Evolutionary conservation across 2,329 filamentous ascomycete genomes (phyloP), one percentile per base, ranked within the genome.

Genomic region (Botrytis porri): DNA sequence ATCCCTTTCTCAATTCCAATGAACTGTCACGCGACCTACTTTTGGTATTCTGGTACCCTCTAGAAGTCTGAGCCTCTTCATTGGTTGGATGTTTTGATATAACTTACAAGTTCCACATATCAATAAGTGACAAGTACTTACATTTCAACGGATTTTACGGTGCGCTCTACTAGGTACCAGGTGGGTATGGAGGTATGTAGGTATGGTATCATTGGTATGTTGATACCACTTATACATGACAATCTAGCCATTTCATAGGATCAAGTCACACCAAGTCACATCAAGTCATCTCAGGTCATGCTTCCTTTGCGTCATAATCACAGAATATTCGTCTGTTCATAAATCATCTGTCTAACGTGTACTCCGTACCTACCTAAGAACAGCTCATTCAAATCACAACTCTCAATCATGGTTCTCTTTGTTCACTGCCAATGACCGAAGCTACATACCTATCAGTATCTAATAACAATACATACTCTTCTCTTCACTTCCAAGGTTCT

Each of bases 11-110:
- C 35, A 25, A 41, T 35, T 37, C 63, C 22, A 54, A n/a, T 6
- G 64, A 66, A 54, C 7, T 22, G 54, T 66, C 64, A 66, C 64
- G 64, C 64, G 64, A 66, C 64, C 64, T 66, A 22, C 22, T 65
- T 51, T 16, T 3, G 51, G n/a, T 8, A 29, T 29, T 57, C 51
- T 29, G n/a, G 61, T 29, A 29, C 22, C 5, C 60, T 62, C 32
- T 39, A n/a, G 51, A 54, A 54, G 51, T 29, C 51, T 54, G 51
- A 54, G 51, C 51, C 51, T 54, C 51, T 54, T 29, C 51, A 54
- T 29, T 54, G 29, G 25, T 29, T 54, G 51, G 51, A 18, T n/a
- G n/a, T 54, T 62, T 16, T n/a, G 35, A 62, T n/a, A 4, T n/a
- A n/a, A n/a, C n/a, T n/a, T n/a, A 62, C 60, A 62, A 41, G 60